These are phyloP conservation scores for Mucor lusitanicus DNA, from an alignment of 371 early-diverging fungal species.

Conservation along the genomic window DNA sequence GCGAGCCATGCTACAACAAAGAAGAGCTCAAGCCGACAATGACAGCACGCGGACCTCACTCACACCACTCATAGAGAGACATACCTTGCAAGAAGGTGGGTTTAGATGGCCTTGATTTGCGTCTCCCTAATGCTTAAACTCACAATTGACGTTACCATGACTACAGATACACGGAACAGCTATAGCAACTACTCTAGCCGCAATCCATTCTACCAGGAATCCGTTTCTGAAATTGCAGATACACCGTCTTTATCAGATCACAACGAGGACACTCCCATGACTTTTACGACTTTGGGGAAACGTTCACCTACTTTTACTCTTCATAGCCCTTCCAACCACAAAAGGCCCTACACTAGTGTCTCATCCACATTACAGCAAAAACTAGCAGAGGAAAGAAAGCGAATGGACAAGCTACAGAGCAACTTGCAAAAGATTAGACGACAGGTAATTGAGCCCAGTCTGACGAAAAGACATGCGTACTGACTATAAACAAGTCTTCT, in stretches of 20 bases:
- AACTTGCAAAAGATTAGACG: constrained; percentile 10
- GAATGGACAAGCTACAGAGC: constrained; percentile 16
- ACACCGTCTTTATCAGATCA: constrained; percentile 13
- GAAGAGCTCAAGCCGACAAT: not conserved
- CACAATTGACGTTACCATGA: not conserved
- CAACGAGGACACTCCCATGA: constrained; percentile 3
- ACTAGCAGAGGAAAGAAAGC: constrained; percentile 10
- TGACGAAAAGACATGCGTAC: not conserved
- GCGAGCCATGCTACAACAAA: not conserved
- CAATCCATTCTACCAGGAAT: constrained; percentile 22
- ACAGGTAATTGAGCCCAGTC: constrained; percentile 15
- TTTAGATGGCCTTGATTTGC: not conserved
- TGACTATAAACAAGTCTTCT: constrained; percentile 11
- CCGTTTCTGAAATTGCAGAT: constrained; percentile 12
- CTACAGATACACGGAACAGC: not conserved
- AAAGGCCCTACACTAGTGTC: not conserved
- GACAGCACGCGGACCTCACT: constrained; percentile 16
- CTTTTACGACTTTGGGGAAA: not conserved
- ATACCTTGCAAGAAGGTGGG: constrained; percentile 28
- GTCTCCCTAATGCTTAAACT: not conserved
- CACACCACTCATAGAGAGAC: constrained; percentile 30
- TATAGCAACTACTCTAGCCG: constrained; percentile 3
- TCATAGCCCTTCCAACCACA: not conserved
- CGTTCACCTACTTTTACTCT: not conserved
- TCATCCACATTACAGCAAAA: not conserved